A percentile compares a stretch with the other conserved stretches of the same genome.
Evolutionary conservation across 495 filamentous ascomycete genomes (phyloP).

Genomic region (Parmelia sp.): DNA sequence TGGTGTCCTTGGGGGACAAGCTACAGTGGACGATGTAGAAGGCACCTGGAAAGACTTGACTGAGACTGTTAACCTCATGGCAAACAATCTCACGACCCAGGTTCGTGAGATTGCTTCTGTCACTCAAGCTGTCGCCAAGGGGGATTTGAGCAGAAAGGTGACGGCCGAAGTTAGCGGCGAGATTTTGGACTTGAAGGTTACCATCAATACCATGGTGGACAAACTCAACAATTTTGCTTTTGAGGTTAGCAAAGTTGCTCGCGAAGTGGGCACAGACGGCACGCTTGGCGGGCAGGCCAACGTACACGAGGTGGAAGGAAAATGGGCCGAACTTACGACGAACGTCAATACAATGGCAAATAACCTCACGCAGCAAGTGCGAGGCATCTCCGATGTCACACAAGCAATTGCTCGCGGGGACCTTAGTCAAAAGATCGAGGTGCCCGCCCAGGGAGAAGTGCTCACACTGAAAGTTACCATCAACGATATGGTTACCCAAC

Average conservation of each 20-base stretch:
- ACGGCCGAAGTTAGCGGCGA: conserved; percentile 93
- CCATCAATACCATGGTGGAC: conserved; percentile 99
- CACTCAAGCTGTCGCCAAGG: conserved; percentile 90
- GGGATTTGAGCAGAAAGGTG: conserved; percentile 93
- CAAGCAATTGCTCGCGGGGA: conserved; percentile 93
- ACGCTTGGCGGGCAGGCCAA: conserved; percentile 92
- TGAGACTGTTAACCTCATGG: conserved; percentile 98
- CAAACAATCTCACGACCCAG: conserved; percentile 96
- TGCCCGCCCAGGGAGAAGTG: conserved; percentile 93
- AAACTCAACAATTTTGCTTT: conserved; percentile 93
- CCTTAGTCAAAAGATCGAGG: conserved; percentile 92
- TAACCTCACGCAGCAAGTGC: conserved; percentile 91
- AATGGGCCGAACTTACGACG: conserved; percentile 98
- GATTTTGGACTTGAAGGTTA: conserved; percentile 90
- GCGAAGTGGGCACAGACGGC: conserved; percentile 96
- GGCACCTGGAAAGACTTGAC: conserved; percentile 97
- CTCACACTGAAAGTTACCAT: conserved; percentile 92
- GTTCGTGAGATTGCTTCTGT: conserved; percentile 98
- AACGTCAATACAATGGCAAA: conserved; percentile 86
- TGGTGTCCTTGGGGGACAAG: conserved; percentile 90
- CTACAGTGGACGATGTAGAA: conserved; percentile 94
- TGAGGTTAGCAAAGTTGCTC: conserved; percentile 96
- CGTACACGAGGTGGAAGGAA: conserved; percentile 96
- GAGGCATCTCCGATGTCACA: conserved; percentile 93
- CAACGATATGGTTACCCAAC: conserved; percentile 97